Evolutionary conservation across 768 basidiomycete species (phyloP).

Genomic region (Termitomyces sp.): DNA sequence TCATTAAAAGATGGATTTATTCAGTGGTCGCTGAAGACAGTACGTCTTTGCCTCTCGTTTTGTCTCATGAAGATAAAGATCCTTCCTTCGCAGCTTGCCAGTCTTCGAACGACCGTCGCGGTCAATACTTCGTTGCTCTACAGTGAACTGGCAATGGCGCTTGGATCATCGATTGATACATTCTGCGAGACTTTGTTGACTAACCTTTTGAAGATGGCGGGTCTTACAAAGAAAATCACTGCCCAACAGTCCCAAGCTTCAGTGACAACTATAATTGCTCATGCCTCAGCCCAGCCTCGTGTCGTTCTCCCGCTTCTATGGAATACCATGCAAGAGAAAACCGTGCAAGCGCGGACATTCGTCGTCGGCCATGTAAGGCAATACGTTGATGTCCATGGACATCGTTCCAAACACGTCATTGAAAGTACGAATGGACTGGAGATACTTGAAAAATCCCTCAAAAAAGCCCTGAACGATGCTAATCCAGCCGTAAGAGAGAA

Average conservation of each 20-base stretch:
- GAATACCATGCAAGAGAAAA: constrained; percentile 74
- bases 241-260: constrained; percentile 80
- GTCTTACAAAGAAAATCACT: constrained; percentile 88
- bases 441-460: constrained; percentile 65
- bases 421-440: constrained; percentile 69
- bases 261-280: constrained; percentile 58
- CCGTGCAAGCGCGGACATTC: constrained; percentile 63
- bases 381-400: constrained; percentile 70
- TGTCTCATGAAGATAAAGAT: constrained; percentile 1
- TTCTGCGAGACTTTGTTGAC: constrained; percentile 72
- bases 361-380: constrained; percentile 65
- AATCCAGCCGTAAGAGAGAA: constrained; percentile 76
- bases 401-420: constrained; percentile 54
- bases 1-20: constrained; percentile 75
- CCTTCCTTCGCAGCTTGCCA: constrained; percentile 53
- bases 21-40: constrained; percentile 76
- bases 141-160: constrained; percentile 58
- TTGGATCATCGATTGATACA: constrained; percentile 69
- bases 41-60: constrained; percentile 29
- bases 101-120: constrained; percentile 88
- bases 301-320: constrained; percentile 63
- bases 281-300: constrained; percentile 69
- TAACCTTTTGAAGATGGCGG: constrained; percentile 81
- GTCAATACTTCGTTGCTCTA: constrained; percentile 75
- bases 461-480: constrained; percentile 68